A percentile compares a stretch with the other conserved stretches of the same genome.
These are phyloP conservation scores for Neurospora sublineolata DNA, from an alignment of 495 filamentous ascomycete species.

Conservation along the genomic window DNA sequence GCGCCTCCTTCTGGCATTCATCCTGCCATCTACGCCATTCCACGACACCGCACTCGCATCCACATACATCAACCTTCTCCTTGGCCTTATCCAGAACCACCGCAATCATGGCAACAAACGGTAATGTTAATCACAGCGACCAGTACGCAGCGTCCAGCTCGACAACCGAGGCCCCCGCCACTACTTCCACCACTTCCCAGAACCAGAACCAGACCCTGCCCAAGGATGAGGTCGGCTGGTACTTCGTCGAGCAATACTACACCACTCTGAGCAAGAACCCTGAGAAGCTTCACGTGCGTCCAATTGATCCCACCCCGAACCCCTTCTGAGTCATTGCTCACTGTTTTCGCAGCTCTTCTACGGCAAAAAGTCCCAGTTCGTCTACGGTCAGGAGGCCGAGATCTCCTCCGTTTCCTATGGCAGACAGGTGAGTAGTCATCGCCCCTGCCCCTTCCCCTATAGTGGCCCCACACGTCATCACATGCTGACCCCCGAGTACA, in stretches of 20 bases:
- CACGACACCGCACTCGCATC: constrained; percentile 3
- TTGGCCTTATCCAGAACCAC: not conserved
- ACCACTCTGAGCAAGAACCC: constrained; percentile 89
- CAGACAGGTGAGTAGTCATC: constrained; percentile 54
- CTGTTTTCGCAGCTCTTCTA: constrained; percentile 52
- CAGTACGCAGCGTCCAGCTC: constrained; percentile 23
- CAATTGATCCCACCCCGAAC: not conserved
- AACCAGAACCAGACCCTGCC: constrained; percentile 22
- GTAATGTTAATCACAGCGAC: constrained; percentile 26
- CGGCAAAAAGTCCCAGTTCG: constrained; percentile 68
- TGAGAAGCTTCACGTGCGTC: constrained; percentile 78
- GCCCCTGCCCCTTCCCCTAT: not conserved
- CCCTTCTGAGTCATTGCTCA: constrained; percentile 12
- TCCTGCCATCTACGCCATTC: constrained; percentile 4
- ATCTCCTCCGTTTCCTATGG: constrained; percentile 72
- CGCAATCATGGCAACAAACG: constrained; percentile 41
- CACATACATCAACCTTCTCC: not conserved
- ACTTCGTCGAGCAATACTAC: constrained; percentile 98
- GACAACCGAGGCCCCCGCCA: constrained; percentile 12
- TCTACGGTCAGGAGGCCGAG: constrained; percentile 78
- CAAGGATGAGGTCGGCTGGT: constrained; percentile 95
- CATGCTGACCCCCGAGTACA: constrained; percentile 25
- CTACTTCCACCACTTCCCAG: constrained; percentile 7
- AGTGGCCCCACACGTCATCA: not conserved
- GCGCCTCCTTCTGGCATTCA: constrained; percentile 7